A percentile compares a stretch with the other conserved stretches of the same genome.
Conservation (phyloP, 129 eudicot genomes). For the Scalesia atractyloides region DNA sequence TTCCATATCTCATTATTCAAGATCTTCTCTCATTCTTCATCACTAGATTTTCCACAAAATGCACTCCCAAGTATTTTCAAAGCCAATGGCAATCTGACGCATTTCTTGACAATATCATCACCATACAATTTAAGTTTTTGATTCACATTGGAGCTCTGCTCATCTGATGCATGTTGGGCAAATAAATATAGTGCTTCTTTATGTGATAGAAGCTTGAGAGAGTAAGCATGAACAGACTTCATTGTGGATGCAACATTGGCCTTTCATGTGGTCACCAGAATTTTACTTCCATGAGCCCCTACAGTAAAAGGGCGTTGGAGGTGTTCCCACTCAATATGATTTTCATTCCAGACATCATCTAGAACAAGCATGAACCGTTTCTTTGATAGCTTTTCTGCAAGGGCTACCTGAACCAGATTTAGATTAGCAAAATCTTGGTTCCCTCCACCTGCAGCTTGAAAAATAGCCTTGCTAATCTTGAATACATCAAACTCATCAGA, state of each 20-base stretch:
- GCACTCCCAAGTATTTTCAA: neutral
- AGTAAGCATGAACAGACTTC: neutral
- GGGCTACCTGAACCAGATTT: neutral
- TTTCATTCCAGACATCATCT: neutral
- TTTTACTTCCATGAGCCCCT: neutral
- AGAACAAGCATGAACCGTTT: neutral
- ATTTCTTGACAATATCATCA: neutral
- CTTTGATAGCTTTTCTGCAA: neutral
- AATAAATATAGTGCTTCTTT: neutral
- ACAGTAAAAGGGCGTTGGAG: neutral
- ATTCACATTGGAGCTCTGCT: neutral
- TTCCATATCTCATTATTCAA: neutral
- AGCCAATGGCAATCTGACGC: neutral
- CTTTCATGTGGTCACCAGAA: neutral
- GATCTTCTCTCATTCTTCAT: neutral
- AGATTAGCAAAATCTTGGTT: neutral
- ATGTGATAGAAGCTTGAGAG: neutral
- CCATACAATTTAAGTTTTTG: neutral
- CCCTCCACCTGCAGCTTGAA: neutral
- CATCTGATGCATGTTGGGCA: neutral
- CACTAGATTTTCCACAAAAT: neutral
- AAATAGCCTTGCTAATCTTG: neutral
- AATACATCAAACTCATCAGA: constrained; percentile 6
- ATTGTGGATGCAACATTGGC: neutral
- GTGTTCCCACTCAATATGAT: neutral